A percentile compares a stretch with the other conserved stretches of the same genome.
Conservation (phyloP, 805 yeast genomes). For the Teunomyces kruisii region DNA sequence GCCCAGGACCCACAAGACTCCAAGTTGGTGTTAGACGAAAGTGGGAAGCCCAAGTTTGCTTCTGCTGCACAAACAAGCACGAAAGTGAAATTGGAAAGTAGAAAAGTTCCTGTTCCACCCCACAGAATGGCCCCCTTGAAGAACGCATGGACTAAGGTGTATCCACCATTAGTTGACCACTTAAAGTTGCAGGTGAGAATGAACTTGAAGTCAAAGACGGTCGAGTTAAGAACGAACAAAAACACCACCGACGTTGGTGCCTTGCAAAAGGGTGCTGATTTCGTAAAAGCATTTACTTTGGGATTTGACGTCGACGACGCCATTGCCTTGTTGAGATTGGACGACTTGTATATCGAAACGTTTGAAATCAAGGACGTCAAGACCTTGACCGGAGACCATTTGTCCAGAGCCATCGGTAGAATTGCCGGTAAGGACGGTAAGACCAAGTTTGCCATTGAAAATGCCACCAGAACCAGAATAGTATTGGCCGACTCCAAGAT, state of each 20-base stretch:
- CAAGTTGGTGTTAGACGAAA: conserved; percentile 62
- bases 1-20: conserved; percentile 36
- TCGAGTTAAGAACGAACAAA: conserved; percentile 81
- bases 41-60: conserved; percentile 83
- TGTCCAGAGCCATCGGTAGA: conserved; percentile 98
- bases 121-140: conserved; percentile 95
- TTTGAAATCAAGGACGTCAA: conserved; percentile 97
- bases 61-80: conserved; percentile 64
- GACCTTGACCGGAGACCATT: conserved; percentile 92
- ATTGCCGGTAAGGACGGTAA: conserved; percentile 99
- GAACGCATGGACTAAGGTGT: conserved; percentile 87
- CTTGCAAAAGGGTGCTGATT: conserved; percentile 96
- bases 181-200: conserved; percentile 92
- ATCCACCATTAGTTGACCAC: conserved; percentile 94
- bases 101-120: conserved; percentile 94
- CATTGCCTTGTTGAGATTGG: conserved; percentile 88
- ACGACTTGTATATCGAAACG: conserved; percentile 94
- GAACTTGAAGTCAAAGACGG: conserved; percentile 85
- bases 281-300: conserved; percentile 88
- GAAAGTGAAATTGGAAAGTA: conserved; percentile 75
- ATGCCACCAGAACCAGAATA: conserved; percentile 96
- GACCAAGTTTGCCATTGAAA: conserved; percentile 97
- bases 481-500: conserved; percentile 96
- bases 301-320: conserved; percentile 98
- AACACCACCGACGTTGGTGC: conserved; percentile 90